These are phyloP conservation scores for Kalanchoe fedtschenkoi DNA, from an alignment of 164 flowering plant genomes.

Conservation along the genomic window DNA sequence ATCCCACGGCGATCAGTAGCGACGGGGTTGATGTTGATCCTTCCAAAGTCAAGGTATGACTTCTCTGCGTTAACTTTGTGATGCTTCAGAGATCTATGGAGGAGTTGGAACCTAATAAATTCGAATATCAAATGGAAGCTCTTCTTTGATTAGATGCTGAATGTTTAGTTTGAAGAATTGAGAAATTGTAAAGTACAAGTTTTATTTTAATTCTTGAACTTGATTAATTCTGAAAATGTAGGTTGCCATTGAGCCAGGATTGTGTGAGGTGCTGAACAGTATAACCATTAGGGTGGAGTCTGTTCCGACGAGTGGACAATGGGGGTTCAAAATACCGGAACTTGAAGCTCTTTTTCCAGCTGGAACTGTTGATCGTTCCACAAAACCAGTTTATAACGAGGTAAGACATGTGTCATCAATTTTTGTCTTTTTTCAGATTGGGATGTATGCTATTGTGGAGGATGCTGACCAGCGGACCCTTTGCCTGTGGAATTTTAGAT, in stretches of 20 bases:
- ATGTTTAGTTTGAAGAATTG: too few relatives aligned
- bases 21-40: not conserved
- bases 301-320: slow-evolving; percentile 62
- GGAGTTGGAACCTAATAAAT: too few relatives aligned
- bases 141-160: too few relatives aligned
- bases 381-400: slow-evolving; percentile 40
- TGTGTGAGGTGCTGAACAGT: slow-evolving; percentile 63
- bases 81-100: too few relatives aligned
- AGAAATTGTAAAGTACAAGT: too few relatives aligned
- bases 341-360: slow-evolving; percentile 59
- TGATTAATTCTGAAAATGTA: slow-evolving; percentile 10
- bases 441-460: not conserved
- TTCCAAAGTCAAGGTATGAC: not conserved
- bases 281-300: slow-evolving; percentile 33
- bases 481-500: not conserved
- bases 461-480: not conserved
- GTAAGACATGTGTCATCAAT: slow-evolving; percentile 15
- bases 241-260: slow-evolving; percentile 81
- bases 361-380: slow-evolving; percentile 54
- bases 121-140: too few relatives aligned
- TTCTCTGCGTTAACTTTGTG: too few relatives aligned
- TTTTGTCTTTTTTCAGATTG: not conserved
- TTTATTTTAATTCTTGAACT: too few relatives aligned
- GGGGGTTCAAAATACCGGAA: slow-evolving; percentile 43
- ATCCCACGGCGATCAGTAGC: not conserved